Percentiles rank a stretch among this genome's conserved stretches.
These are phyloP conservation scores for Ambrosia artemisiifolia DNA, from an alignment of 129 eudicot species.

Conservation along the genomic window DNA sequence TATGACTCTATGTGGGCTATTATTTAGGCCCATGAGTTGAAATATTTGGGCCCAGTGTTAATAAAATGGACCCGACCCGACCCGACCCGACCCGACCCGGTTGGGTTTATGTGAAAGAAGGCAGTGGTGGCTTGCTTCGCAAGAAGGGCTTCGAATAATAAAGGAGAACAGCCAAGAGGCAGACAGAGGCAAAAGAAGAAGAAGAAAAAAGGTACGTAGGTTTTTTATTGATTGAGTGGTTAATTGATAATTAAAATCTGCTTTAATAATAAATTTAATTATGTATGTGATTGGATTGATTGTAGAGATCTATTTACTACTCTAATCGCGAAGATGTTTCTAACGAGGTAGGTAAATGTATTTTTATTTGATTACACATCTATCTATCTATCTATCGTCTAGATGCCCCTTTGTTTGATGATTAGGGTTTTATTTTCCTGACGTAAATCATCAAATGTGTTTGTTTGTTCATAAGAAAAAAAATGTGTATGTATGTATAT, in stretches of 20 bases:
- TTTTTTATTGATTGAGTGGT: conserved; percentile 2
- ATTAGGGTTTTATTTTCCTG: too few species aligned
- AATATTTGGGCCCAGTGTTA: background rate
- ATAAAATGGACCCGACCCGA: background rate
- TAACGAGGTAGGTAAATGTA: conserved; percentile 50
- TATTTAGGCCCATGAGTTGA: too few species aligned
- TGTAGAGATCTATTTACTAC: conserved; percentile 19
- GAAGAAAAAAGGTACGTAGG: background rate
- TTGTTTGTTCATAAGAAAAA: too few species aligned
- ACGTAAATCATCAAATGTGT: too few species aligned
- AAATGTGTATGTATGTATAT: background rate
- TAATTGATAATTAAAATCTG: background rate
- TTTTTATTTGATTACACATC: conserved; percentile 17
- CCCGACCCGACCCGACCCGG: conserved; percentile 4
- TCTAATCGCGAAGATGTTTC: conserved; percentile 45
- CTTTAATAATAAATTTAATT: background rate
- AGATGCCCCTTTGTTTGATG: background rate
- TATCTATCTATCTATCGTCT: conserved; percentile 16
- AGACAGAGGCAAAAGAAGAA: background rate
- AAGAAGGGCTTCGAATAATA: conserved; percentile 28
- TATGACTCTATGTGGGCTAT: too few species aligned
- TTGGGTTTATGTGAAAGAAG: background rate
- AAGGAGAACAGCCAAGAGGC: background rate
- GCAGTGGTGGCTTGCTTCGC: conserved; percentile 30
- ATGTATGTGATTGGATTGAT: background rate